Conservation (phyloP, 257 asterid genomes). For the Craterostigma plantagineum region DNA sequence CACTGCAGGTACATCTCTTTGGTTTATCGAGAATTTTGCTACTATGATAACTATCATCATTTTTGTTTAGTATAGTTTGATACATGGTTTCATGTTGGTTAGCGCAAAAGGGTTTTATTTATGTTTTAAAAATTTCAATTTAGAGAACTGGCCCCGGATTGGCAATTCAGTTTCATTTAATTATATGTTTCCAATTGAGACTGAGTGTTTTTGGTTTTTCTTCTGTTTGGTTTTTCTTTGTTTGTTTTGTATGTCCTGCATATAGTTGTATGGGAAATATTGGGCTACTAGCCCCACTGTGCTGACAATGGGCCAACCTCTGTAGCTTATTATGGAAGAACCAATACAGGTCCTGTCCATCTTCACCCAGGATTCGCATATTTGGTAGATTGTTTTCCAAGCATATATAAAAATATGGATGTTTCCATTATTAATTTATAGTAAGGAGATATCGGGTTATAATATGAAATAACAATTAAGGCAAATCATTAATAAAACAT, state of each 20-base stretch:
- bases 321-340: slow-evolving; percentile 97
- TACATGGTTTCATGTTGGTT: slow-evolving; percentile 74
- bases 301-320: slow-evolving; percentile 99
- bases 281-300: slow-evolving; percentile 86
- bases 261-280: no score
- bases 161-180: slow-evolving; percentile 20
- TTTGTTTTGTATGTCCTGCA: slow-evolving; percentile 82
- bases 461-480: background rate
- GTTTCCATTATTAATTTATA: background rate
- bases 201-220: slow-evolving; percentile 95
- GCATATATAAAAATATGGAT: background rate
- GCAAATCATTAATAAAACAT: background rate
- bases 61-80: slow-evolving; percentile 27
- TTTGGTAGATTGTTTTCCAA: slow-evolving; percentile 19
- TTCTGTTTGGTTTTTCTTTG: slow-evolving; percentile 91
- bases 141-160: slow-evolving; percentile 22
- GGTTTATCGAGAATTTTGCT: slow-evolving; percentile 2
- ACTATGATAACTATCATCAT: slow-evolving; percentile 4
- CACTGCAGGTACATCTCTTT: slow-evolving; percentile 35
- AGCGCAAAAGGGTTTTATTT: slow-evolving; percentile 48
- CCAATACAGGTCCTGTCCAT: slow-evolving; percentile 91
- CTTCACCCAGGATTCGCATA: no score
- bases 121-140: slow-evolving; percentile 21
- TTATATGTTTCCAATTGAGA: slow-evolving; percentile 33
- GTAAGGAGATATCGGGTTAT: background rate